Evolutionary conservation across 2,329 filamentous ascomycete genomes (phyloP).

Genomic region (Colletotrichum horii): DNA sequence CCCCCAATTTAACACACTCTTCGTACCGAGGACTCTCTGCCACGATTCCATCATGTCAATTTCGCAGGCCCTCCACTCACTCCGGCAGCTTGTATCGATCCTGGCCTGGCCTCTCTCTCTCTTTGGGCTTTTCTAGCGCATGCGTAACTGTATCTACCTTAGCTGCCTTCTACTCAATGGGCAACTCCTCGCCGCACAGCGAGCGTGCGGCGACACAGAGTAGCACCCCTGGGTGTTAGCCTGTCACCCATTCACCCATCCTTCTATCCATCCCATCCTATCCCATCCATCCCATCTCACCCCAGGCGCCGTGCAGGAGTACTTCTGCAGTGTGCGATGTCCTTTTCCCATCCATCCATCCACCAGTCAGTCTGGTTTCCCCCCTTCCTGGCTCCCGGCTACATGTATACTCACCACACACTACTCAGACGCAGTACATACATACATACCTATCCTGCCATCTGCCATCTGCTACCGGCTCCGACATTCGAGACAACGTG

Average conservation of each 20-base stretch:
- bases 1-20: neutral
- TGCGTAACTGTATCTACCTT: neutral
- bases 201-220: neutral
- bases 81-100: neutral
- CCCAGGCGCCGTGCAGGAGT: neutral
- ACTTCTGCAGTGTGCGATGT: neutral
- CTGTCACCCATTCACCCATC: neutral
- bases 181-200: neutral
- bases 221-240: constrained; percentile 1
- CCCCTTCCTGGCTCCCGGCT: constrained; percentile 18
- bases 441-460: neutral
- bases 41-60: constrained; percentile 1
- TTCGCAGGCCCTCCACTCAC: neutral
- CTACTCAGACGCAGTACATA: neutral
- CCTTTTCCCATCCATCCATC: neutral
- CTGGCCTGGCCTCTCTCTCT: neutral
- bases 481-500: constrained; percentile 20
- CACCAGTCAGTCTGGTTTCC: neutral
- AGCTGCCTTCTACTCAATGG: neutral
- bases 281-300: neutral
- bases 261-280: neutral
- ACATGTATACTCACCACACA: neutral
- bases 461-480: constrained; percentile 20
- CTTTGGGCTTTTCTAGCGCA: neutral
- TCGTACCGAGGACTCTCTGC: neutral